phyloP scores from a whole-genome alignment of 176 grass and related monocot species.

The Bothriochloa decipiens region DNA sequence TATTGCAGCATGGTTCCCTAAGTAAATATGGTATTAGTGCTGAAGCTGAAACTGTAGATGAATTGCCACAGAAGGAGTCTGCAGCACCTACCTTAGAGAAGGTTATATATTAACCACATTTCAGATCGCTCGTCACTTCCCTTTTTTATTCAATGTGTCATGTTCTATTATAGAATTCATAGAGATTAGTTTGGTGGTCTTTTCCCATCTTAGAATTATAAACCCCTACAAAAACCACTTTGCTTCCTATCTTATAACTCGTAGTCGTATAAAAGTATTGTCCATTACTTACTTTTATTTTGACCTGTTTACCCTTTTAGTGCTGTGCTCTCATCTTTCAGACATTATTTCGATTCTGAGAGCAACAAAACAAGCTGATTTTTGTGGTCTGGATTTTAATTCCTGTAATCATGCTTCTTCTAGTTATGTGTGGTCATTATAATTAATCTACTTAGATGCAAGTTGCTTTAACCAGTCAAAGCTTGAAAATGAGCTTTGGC shows the following conservation, averaged over 20 bases:
- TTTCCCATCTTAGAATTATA: not conserved
- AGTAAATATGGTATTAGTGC: slow-evolving; percentile 18
- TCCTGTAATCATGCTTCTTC: not conserved
- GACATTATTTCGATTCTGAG: not conserved
- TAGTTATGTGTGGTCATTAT: not conserved
- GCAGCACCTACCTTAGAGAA: slow-evolving; percentile 35
- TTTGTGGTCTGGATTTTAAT: slow-evolving; percentile 10
- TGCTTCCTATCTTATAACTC: slow-evolving; percentile 11
- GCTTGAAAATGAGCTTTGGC: not conserved
- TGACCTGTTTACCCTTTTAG: not conserved
- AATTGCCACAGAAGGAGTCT: slow-evolving; percentile 29
- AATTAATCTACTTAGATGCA: slow-evolving; percentile 3
- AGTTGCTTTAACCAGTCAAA: slow-evolving; percentile 13
- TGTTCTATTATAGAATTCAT: slow-evolving; percentile 16
- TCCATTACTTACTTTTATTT: not conserved
- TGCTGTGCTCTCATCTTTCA: not conserved
- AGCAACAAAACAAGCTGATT: slow-evolving; percentile 14
- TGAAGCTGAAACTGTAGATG: slow-evolving; percentile 35
- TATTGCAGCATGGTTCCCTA: slow-evolving; percentile 50
- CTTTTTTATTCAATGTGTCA: slow-evolving; percentile 26
- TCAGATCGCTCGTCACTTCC: slow-evolving; percentile 9
- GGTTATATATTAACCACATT: slow-evolving; percentile 42
- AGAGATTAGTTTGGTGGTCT: slow-evolving; percentile 23
- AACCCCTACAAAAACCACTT: slow-evolving; percentile 15
- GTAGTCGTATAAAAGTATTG: not conserved